Base-by-base conservation (phyloP, 805 yeast species). In the Candida easanensis region DNA sequence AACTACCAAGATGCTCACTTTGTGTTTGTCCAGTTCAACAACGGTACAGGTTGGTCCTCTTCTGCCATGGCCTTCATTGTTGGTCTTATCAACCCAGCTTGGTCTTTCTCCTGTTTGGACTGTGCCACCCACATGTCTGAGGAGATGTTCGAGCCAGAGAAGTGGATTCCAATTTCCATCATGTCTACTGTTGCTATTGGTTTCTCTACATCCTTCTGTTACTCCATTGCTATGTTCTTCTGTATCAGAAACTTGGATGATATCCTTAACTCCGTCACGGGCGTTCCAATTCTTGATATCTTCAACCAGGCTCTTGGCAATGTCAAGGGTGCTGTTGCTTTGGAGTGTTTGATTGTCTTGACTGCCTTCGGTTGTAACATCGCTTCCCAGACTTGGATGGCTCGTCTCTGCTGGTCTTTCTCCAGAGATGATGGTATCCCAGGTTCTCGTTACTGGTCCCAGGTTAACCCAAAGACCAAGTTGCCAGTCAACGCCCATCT, bases 41-140 rank as follows among this genome's bases (percentile, higher is more conserved):
- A 79, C 55, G 71, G 65, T 23, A 79, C 85, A 1, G 87, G 87
- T 31, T 80, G 86, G 84, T 51, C 66, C 9, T 67, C 75, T 3
- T 51, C 75, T 2, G 86, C 76, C 22, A 72, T 80, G 60, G 83
- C 85, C 0, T 79, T 81, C 57, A 72, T 82, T 43, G 77, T 80
- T n/a, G 88, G 88, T n/a, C 62, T 82, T 37, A 74, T 82, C 51
- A 81, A 81, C 57, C 84, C 87, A 5, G 76, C 79, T 43, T 82
- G 85, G 85, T 76, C 82, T 9, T 81, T 80, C 65, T 71, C 80
- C 21, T 81, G 88, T 50, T 68, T 80, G 38, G 89, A 82, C 56
- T 77, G 80, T 44, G 86, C 87, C 3, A 79, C 87, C 3, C 88
- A 82, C 54, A 70, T 83, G 74, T 80, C 84, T 18, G 89, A 83